Percentiles rank a stretch among this genome's conserved stretches.
Evolutionary conservation across 208 protist genomes (phyloP).

Genomic region (Leishmania aethiopica): DNA sequence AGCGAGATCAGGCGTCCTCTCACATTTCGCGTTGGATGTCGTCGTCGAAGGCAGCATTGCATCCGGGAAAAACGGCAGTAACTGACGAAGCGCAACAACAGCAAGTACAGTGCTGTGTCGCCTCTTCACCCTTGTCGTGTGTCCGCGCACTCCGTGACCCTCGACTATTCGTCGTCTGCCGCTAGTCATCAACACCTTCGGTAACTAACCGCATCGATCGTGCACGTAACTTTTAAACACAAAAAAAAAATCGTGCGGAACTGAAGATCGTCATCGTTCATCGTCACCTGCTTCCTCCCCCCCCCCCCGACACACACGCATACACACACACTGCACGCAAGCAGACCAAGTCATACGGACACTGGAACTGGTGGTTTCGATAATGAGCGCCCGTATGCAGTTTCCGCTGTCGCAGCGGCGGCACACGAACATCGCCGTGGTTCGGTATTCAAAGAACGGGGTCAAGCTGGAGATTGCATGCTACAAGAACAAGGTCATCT

Average conservation of each 20-base stretch:
- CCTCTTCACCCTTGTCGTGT: not conserved
- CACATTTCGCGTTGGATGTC: too few species aligned
- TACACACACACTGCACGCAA: slow-evolving; percentile 1
- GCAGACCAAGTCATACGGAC: not conserved
- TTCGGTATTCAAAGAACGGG: slow-evolving; percentile 83
- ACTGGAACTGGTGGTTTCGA: not conserved
- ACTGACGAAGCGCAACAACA: too few species aligned
- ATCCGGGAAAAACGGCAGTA: too few species aligned
- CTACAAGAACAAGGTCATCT: slow-evolving; percentile 94
- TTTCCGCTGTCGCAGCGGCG: slow-evolving; percentile 87
- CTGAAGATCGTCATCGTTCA: not conserved
- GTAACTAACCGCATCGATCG: not conserved
- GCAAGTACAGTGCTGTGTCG: not conserved
- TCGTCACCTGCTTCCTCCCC: not conserved
- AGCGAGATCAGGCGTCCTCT: too few species aligned
- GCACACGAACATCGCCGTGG: slow-evolving; percentile 90
- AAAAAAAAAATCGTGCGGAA: not conserved
- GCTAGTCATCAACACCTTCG: not conserved
- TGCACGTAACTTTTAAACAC: not conserved
- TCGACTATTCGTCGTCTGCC: not conserved
- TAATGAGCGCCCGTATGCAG: slow-evolving; percentile 88
- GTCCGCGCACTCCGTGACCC: not conserved
- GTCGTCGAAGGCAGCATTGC: too few species aligned
- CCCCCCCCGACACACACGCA: not conserved
- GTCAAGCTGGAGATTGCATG: slow-evolving; percentile 89